Percentiles rank a stretch among this genome's conserved stretches.
These are phyloP conservation scores for Infundibulicybe gibba DNA, from an alignment of 768 basidiomycete species.

Conservation along the genomic window DNA sequence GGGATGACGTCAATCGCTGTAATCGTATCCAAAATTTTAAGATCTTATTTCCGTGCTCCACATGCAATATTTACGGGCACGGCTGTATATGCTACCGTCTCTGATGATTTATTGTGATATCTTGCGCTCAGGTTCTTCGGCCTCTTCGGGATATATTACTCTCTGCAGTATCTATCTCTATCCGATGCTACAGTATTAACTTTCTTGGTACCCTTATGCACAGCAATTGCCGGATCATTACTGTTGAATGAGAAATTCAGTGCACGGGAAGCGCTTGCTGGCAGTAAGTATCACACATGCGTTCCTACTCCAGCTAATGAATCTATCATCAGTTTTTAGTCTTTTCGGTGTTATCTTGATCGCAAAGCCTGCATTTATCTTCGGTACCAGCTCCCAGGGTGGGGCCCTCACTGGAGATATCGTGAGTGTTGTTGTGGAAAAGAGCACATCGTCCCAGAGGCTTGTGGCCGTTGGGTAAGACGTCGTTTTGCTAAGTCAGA, in stretches of 20 bases:
- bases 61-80: too few species aligned
- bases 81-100: too few species aligned
- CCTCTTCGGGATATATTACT: constrained; percentile 36
- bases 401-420: background rate
- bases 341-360: constrained; percentile 62
- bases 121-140: constrained; percentile 50
- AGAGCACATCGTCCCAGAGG: constrained; percentile 30
- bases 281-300: background rate
- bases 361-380: constrained; percentile 56
- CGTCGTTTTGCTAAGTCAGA: too few species aligned
- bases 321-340: constrained; percentile 32
- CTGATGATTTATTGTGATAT: background rate
- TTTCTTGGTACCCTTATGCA: constrained; percentile 53
- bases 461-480: constrained; percentile 46
- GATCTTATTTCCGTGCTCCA: too few species aligned
- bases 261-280: constrained; percentile 34
- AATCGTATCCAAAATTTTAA: too few species aligned
- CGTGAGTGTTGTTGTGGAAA: background rate
- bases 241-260: constrained; percentile 45
- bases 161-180: constrained; percentile 52
- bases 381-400: constrained; percentile 28
- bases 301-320: background rate
- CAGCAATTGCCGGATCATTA: constrained; percentile 42
- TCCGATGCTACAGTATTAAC: constrained; percentile 56
- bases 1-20: too few species aligned